These are phyloP conservation scores for Claviceps humidiphila DNA, from an alignment of 2,329 filamentous ascomycete species.

Conservation along the genomic window DNA sequence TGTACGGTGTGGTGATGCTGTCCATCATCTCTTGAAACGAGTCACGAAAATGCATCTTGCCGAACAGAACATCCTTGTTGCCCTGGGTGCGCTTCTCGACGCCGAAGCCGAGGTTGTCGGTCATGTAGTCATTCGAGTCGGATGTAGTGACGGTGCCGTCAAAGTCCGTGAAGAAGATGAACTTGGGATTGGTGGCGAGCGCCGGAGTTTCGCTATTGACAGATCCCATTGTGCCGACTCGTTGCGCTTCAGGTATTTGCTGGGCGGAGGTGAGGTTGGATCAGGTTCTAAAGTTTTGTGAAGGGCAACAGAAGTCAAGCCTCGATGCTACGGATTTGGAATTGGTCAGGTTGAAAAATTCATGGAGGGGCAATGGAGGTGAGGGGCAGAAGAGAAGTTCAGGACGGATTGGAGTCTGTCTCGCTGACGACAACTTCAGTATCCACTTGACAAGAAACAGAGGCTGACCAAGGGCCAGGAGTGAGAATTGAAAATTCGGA, in stretches of 20 bases:
- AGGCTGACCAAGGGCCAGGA: not conserved
- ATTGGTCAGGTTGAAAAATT: not conserved
- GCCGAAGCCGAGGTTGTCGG: conserved; percentile 85
- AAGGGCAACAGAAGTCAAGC: not conserved
- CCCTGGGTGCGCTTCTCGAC: conserved; percentile 52
- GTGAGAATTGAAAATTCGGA: no score
- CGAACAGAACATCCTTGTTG: conserved; percentile 65
- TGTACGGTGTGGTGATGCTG: conserved; percentile 66
- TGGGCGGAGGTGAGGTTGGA: no score
- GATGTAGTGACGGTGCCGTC: conserved; percentile 83
- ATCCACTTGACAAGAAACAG: not conserved
- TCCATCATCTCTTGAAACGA: conserved; percentile 88
- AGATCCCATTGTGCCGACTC: conserved; percentile 28
- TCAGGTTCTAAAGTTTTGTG: no score
- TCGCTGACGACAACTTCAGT: not conserved
- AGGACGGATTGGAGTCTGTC: not conserved
- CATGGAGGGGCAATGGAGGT: not conserved
- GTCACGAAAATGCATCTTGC: conserved; percentile 63
- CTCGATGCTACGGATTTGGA: not conserved
- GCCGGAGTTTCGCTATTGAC: conserved; percentile 36
- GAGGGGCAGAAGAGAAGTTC: not conserved
- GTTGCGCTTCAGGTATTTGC: not conserved
- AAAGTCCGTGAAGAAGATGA: conserved; percentile 98
- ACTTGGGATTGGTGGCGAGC: conserved; percentile 59
- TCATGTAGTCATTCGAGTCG: conserved; percentile 59